phyloP scores from a whole-genome alignment of 441 rosid genomes.

The Adansonia rubrostipa region DNA sequence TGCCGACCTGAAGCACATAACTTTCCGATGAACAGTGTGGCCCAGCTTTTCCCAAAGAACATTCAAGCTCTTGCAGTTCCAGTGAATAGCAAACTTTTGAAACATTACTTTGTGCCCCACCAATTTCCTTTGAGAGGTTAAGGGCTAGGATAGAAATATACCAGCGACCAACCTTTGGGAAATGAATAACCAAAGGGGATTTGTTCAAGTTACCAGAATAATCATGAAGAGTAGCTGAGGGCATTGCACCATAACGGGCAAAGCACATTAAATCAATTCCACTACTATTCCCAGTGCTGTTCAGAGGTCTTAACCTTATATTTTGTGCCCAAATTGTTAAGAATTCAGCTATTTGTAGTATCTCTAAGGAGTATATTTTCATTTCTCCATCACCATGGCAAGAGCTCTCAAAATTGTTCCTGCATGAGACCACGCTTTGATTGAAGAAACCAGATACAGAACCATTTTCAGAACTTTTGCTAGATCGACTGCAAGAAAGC shows the following conservation, averaged over 20 bases:
- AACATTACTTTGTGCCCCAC: conserved; percentile 37
- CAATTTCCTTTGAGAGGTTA: conserved; percentile 51
- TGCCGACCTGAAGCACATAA: conserved; percentile 70
- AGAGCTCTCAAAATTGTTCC: conserved; percentile 47
- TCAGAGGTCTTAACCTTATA: conserved; percentile 40
- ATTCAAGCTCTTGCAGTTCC: conserved; percentile 59
- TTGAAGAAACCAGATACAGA: conserved; percentile 31
- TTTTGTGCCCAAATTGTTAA: conserved; percentile 52
- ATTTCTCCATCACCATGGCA: conserved; percentile 62
- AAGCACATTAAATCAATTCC: conserved; percentile 59
- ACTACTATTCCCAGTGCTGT: conserved; percentile 34
- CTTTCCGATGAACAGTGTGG: conserved; percentile 66
- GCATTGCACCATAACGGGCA: conserved; percentile 79
- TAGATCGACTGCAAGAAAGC: conserved; percentile 64
- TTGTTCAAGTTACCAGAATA: conserved; percentile 65
- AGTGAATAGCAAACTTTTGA: conserved; percentile 72
- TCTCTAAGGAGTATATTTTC: conserved; percentile 69
- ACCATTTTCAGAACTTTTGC: conserved; percentile 34
- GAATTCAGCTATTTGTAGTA: conserved; percentile 62
- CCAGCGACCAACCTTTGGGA: conserved; percentile 86
- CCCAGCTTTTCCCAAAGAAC: conserved; percentile 85
- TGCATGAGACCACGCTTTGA: conserved; percentile 58
- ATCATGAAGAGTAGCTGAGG: conserved; percentile 68
- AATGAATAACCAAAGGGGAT: conserved; percentile 60
- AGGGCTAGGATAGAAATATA: conserved; percentile 57